Conservation (phyloP, 495 filamentous ascomycete species). For the Barbatosphaeria neglecta region DNA sequence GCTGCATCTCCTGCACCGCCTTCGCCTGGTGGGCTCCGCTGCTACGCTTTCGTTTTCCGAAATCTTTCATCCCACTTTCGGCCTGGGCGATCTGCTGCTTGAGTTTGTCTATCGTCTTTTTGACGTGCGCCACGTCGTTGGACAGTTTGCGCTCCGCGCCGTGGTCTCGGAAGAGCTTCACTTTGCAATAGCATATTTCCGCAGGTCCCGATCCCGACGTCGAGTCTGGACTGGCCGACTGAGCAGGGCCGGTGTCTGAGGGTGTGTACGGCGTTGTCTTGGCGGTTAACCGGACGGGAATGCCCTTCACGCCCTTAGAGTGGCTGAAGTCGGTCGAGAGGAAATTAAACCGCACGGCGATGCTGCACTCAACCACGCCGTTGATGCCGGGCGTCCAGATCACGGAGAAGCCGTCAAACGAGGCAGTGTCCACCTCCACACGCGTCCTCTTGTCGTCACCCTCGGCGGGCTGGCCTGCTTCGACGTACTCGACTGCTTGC, state of each 20-base stretch:
- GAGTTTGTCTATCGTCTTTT: conserved; percentile 89
- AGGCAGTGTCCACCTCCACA: conserved; percentile 68
- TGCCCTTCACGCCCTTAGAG: conserved; percentile 95
- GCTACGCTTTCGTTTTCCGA: conserved; percentile 74
- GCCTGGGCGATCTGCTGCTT: conserved; percentile 82
- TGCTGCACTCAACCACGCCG: conserved; percentile 55
- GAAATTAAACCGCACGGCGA: conserved; percentile 94
- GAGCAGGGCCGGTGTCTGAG: conserved; percentile 20
- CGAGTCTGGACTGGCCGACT: conserved; percentile 24
- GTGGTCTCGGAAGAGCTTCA: conserved; percentile 94
- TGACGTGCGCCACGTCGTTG: conserved; percentile 86
- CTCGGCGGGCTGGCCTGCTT: conserved; percentile 56
- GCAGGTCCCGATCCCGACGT: conserved; percentile 12
- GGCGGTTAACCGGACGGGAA: conserved; percentile 80
- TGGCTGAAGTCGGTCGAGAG: conserved; percentile 97
- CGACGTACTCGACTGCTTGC: conserved; percentile 88
- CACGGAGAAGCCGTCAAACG: conserved; percentile 86
- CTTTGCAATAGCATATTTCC: conserved; percentile 87
- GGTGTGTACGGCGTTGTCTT: conserved; percentile 61
- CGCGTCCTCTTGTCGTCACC: conserved; percentile 60
- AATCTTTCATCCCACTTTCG: conserved; percentile 79
- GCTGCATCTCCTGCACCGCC: conserved; percentile 33
- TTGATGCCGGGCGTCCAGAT: conserved; percentile 65
- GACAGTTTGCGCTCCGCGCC: conserved; percentile 90
- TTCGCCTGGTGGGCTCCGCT: conserved; percentile 39